Base-by-base conservation (phyloP, 2,329 filamentous ascomycete genomes). In the Neonectria neomacrospora region DNA sequence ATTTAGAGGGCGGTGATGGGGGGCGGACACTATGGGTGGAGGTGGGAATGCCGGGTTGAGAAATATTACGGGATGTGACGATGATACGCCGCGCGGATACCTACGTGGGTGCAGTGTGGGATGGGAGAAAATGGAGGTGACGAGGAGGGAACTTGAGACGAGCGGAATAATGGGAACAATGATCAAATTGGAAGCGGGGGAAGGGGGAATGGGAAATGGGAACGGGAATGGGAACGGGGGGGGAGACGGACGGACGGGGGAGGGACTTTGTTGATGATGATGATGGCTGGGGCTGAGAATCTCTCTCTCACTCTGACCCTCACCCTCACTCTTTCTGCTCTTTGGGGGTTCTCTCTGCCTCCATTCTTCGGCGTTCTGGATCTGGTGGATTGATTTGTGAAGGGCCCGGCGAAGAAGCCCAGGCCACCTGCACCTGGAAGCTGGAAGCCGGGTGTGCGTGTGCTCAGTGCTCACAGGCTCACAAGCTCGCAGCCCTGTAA, bases 1-100 rank as follows among this genome's bases (percentile, higher is more conserved):
- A 54, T 57, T 55, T 57, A 53, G 59, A 62, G 54, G 48, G 45
- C 45, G 59, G 55, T 57, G 59, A 61, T 56, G 51, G 58, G 26
- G 34, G 58, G 41, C 32, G 44, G 51, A 37, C 54, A 34, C 59
- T 47, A 11, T 53, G 30, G 53, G 53, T 61, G 54, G 59, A 62
- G 59, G 54, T 62, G 54, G 54, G 53, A 50, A 41, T 37, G 47
- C 54, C 41, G 41, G 59, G 54, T 54, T 62, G 48, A 54, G 54
- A 57, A 62, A 52, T 62, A n/a, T n/a, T n/a, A 48, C 59, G 59
- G 58, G 59, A 47, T 48, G 45, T 48, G 54, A 44, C 47, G 58
- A 54, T 61, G 59, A 62, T 62, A 48, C 50, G 54, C 54, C 47
- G 54, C 59, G 59, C 22, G 30, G 41, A 51, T 61, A 53, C 44